phyloP scores from a whole-genome alignment of 31 red algal species.

The Odonthalia washingtoniensis region DNA sequence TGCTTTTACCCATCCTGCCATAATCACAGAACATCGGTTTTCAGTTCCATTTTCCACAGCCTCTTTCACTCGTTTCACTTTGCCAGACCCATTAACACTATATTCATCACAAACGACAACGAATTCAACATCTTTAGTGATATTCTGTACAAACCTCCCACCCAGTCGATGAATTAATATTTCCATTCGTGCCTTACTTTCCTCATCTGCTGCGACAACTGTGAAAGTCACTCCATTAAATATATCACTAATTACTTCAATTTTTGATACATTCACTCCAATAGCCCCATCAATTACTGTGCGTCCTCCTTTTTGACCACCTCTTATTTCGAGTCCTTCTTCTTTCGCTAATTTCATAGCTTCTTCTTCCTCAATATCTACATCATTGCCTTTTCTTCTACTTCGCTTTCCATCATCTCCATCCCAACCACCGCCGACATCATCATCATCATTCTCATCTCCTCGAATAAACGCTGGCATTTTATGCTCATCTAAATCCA shows the following conservation, averaged over 20 bases:
- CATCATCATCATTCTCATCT: constrained; percentile 75
- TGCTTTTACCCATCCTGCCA: constrained; percentile 50
- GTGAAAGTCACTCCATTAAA: constrained; percentile 48
- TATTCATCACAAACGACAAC: constrained; percentile 47
- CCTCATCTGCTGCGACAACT: constrained; percentile 27
- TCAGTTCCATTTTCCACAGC: not conserved
- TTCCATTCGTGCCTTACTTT: constrained; percentile 58
- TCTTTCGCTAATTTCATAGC: constrained; percentile 58
- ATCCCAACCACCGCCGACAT: constrained; percentile 20
- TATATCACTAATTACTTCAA: constrained; percentile 24
- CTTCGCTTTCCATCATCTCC: constrained; percentile 15
- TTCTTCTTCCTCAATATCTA: constrained; percentile 48
- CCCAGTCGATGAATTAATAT: constrained; percentile 63
- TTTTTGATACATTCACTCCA: constrained; percentile 41
- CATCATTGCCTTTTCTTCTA: constrained; percentile 16
- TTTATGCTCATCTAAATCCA: constrained; percentile 76
- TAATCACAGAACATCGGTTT: constrained; percentile 45
- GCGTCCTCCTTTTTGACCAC: constrained; percentile 41
- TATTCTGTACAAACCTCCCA: constrained; percentile 61
- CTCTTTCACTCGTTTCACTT: constrained; percentile 50
- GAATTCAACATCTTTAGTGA: constrained; percentile 45
- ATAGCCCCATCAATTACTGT: constrained; percentile 43
- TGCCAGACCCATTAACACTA: constrained; percentile 1
- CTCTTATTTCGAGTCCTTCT: constrained; percentile 63
- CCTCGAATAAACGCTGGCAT: constrained; percentile 38